Percentiles rank a stretch among this genome's conserved stretches.
phyloP scores from a whole-genome alignment of 139 green algal genomes.

The Nannochloris sp. region DNA sequence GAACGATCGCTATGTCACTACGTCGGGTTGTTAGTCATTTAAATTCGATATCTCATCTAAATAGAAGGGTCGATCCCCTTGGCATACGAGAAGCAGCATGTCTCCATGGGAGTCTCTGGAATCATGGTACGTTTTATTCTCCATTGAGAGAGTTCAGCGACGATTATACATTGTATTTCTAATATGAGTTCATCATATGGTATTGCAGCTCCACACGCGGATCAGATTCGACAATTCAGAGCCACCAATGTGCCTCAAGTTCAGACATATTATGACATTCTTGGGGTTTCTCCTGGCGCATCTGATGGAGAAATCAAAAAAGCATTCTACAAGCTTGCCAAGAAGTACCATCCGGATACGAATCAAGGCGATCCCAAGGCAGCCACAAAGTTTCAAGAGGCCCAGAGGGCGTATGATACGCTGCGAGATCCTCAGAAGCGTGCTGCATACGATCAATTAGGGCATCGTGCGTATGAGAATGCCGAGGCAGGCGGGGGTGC shows the following conservation, averaged over 20 bases:
- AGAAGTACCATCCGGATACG: constrained; percentile 86
- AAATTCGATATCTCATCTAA: no score
- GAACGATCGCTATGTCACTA: no score
- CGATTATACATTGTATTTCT: not conserved
- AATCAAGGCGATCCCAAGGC: constrained; percentile 79
- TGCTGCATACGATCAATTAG: constrained; percentile 58
- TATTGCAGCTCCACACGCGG: not conserved
- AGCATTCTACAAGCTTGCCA: constrained; percentile 80
- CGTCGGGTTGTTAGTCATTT: no score
- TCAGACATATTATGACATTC: constrained; percentile 63
- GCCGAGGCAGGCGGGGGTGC: constrained; percentile 12
- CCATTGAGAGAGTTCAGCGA: no score
- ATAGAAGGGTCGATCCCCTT: no score
- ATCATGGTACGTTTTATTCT: no score
- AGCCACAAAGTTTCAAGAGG: constrained; percentile 74
- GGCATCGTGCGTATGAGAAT: constrained; percentile 26
- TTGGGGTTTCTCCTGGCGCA: constrained; percentile 50
- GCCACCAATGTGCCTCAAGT: not conserved
- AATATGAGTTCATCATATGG: not conserved
- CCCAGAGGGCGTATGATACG: constrained; percentile 80
- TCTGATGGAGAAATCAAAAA: constrained; percentile 84
- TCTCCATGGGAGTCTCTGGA: no score
- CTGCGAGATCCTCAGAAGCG: constrained; percentile 76
- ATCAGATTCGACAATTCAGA: not conserved
- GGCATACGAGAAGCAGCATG: no score